These are phyloP conservation scores for Mikania micrantha DNA, from an alignment of 129 eudicot genomes.

Conservation along the genomic window DNA sequence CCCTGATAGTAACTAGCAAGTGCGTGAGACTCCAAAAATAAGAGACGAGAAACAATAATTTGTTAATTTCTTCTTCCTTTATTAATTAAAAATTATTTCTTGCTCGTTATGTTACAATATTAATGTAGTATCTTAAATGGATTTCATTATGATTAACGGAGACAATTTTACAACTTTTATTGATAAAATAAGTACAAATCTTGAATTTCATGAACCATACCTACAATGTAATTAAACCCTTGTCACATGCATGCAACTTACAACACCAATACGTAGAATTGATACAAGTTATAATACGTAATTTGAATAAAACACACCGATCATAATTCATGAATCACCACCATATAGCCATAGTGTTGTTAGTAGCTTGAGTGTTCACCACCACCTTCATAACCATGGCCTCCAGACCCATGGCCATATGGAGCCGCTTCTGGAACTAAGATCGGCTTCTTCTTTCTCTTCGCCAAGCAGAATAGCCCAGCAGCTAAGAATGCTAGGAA, in stretches of 20 bases:
- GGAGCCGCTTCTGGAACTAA: conserved; percentile 42
- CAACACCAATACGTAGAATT: conserved; percentile 17
- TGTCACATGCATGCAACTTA: conserved; percentile 1
- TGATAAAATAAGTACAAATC: conserved; percentile 22
- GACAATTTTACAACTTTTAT: conserved; percentile 17
- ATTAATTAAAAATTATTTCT: no score
- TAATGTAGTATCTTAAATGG: no score
- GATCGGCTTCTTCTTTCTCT: conserved; percentile 64
- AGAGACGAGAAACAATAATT: no score
- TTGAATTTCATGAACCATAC: conserved; percentile 21
- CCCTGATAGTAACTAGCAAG: no score
- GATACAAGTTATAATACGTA: conserved; percentile 19
- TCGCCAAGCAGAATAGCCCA: conserved; percentile 58
- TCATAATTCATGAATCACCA: not conserved
- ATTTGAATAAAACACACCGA: conserved; percentile 17
- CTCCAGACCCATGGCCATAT: conserved; percentile 20
- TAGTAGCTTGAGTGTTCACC: conserved; percentile 22
- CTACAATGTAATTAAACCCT: conserved; percentile 13
- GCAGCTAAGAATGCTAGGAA: conserved; percentile 70
- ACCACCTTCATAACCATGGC: conserved; percentile 17
- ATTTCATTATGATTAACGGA: no score
- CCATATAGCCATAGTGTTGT: conserved; percentile 15
- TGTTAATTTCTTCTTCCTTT: no score
- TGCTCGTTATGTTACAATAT: no score
- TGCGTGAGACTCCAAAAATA: no score